Evolutionary conservation across 495 filamentous ascomycete species (phyloP), one percentile per base, ranked within the genome.

Genomic region (Penicillium goetzii): DNA sequence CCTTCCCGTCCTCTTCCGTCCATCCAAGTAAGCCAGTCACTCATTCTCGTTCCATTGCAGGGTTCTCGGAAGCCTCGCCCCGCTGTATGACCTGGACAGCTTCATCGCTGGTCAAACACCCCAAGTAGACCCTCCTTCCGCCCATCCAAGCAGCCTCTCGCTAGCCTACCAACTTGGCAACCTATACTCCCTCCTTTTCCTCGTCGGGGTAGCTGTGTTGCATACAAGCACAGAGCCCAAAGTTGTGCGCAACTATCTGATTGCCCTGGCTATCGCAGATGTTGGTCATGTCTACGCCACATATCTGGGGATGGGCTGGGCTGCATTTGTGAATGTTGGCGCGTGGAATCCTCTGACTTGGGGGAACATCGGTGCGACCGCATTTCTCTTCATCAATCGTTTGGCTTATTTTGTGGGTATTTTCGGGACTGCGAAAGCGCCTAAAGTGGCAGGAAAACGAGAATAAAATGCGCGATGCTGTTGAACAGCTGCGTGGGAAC

Each of bases 291-390:
- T 92, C n/a, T 85, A 76, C 34, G 81, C 87, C 58, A 90, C 87
- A 0, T 84, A 77, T 45, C 76, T 81, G 63, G 84, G 74, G 3
- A 81, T 92, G 64, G 89, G 87, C 5, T 80, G 75, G 63, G 78
- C 82, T 2, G 71, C 70, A 17, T 82, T 85, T 55, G 21, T 84
- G 17, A 81, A 88, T 63, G 74, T 89, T 4, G 74, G 65, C 34
- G 75, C 71, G 4, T 93, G 90, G 90, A 92, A 90, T 64, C 71
- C 81, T 28, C 79, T 90, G 76, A 84, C 86, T 2, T 91, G 88
- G 87, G 90, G 90, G 12, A 92, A 92, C 67, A 80, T 93, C 50
- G 88, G 84, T 0, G 74, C 81, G 25, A 92, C 89, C 5, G 66
- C 59, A 0, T 78, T 82, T 19, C 68, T 91, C 49, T 86, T 87